Base-by-base conservation (phyloP, 768 basidiomycete species). In the Amanita pallidorosea region DNA sequence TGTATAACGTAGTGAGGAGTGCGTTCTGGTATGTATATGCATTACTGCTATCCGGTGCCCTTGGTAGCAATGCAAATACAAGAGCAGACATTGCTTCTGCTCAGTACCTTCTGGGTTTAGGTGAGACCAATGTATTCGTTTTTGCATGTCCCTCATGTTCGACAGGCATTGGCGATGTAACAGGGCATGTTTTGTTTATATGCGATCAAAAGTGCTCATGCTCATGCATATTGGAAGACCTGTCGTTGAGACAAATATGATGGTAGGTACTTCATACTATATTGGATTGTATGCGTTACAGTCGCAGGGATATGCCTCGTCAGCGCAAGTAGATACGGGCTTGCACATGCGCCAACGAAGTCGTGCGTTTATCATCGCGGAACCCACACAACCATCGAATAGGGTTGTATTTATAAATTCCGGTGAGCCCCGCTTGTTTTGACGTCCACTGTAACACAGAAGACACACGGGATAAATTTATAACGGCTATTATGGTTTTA, bases 201-300 rank as follows among this genome's bases (percentile, higher is more conserved):
- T 47, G 37, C 34, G 22, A 44, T 55, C 36, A 47, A 15, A 41
- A 11, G 20, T 27, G 53, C 49, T 45, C 33, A 50, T 44, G 38
- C 54, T 22, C 54, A 52, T 54, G 41, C 53, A 25, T 29, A n/a
- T 6, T 40, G 40, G 29, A 38, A 83, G 81, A 18, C 83, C 85
- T 3, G 78, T 87, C 15, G 85, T 88, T 5, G 85, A 89, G 69
- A 88, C 86, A 15, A 87, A 86, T 55, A 84, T 88, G 81, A 85
- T 87, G 84, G 83, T 79, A 61, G 43, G 65, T 23, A 3, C 23
- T 54, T 27, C 31, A 29, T 22, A 27, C 35, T 40, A n/a, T 31
- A 31, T 40, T 17, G 13, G 22, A 27, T 11, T 35, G 20, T 40
- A 48, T 5, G 37, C 41, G 18, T 49, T 11, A 48, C n/a, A 43